Percentiles rank a stretch among this genome's conserved stretches.
Conservation (phyloP, 2,329 filamentous ascomycete genomes). For the Fusarium sp. region DNA sequence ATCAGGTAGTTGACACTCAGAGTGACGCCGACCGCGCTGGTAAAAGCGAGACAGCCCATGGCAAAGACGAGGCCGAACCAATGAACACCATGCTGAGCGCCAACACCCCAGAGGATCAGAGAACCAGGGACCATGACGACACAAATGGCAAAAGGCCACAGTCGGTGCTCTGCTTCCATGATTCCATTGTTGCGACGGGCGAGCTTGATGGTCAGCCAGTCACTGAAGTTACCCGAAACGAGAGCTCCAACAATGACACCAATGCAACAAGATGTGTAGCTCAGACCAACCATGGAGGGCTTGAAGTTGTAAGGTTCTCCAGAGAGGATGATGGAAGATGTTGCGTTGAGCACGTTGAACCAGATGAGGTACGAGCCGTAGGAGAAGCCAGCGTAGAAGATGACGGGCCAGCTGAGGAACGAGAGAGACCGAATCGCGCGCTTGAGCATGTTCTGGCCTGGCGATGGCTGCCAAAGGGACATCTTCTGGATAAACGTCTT, state of each 20-base stretch:
- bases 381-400: conserved; percentile 57
- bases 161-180: conserved; percentile 55
- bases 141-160: conserved; percentile 53
- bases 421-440: conserved; percentile 52
- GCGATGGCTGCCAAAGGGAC: conserved; percentile 52
- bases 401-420: conserved; percentile 55
- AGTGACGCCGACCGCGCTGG: conserved; percentile 50
- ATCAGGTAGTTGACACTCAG: conserved; percentile 55
- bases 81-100: conserved; percentile 52
- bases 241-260: conserved; percentile 47
- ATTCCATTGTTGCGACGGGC: conserved; percentile 56
- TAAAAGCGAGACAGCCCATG: conserved; percentile 51
- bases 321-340: conserved; percentile 54
- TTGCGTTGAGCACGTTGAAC: conserved; percentile 59
- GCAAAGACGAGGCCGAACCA: conserved; percentile 57
- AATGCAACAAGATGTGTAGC: conserved; percentile 52
- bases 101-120: conserved; percentile 50
- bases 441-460: conserved; percentile 48
- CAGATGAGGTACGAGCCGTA: conserved; percentile 57
- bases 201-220: conserved; percentile 52
- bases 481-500: conserved; percentile 59
- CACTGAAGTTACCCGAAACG: conserved; percentile 50
- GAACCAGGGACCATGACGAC: conserved; percentile 44
- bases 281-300: conserved; percentile 53
- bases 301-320: conserved; percentile 53